Base-by-base conservation (phyloP, 1,284 basidiomycete species). In the Tylopilus orsonianus region DNA sequence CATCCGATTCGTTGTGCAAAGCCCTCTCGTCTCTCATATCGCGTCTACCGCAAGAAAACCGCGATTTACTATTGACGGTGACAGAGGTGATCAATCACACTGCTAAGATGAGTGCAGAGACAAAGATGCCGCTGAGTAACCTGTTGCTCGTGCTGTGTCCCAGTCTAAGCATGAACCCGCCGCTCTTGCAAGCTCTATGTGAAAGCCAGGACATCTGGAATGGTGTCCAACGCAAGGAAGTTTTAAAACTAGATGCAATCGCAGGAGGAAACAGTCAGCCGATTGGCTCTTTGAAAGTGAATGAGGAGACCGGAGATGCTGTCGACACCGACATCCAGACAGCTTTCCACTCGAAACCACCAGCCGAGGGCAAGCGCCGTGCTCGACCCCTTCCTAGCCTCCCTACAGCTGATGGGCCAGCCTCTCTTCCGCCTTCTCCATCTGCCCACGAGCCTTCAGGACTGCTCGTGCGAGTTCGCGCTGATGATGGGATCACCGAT, bases 121-220 rank as follows among this genome's bases (percentile, higher is more conserved):
- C 88, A 29, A 90, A 88, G 72, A 93, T 93, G 90, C 87, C 88
- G 1, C 62, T 93, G 56, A 85, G 83, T 62, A 93, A 93, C 61
- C 65, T 93, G 55, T 69, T 92, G 22, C 70, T 91, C 38, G 81
- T 92, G 44, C 84, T 93, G 62, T 90, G 85, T 56, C 90, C 90
- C 23, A 91, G 85, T 60, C 68, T 92, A 59, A 83, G 79, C 60
- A 85, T 93, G 79, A 87, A 76, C 47, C 87, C 89, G n/a, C 74
- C 82, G 1, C 66, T 93, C 35, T 67, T 93, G 55, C 78, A 83
- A 47, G 78, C 83, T 18, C 68, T 93, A 10, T 88, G 88, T 58
- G 88, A 92, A 63, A 75, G 77, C 8, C 75, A 82, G 46, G 75
- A 68, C 13, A 79, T 90, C 37, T 90, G 87, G 87, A 70, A 71